These are phyloP conservation scores for Actinidia chinensis DNA, from an alignment of 179 eudicot species.

Conservation along the genomic window DNA sequence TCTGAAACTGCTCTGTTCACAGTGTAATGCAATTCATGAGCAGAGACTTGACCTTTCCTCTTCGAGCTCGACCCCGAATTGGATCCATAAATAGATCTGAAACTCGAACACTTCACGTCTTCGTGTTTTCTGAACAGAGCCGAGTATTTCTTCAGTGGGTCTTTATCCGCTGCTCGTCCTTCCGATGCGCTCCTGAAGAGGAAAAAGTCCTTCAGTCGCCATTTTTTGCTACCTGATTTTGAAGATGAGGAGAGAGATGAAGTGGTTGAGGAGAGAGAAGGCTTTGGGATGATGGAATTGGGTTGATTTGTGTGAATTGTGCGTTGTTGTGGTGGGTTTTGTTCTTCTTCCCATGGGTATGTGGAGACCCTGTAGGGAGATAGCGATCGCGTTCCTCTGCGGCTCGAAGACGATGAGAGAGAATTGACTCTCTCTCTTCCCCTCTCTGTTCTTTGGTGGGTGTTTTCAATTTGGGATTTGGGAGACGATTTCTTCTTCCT, in stretches of 20 bases:
- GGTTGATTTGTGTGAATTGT: conserved; percentile 23
- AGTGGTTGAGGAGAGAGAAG: conserved; percentile 10
- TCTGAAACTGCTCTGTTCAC: conserved; percentile 32
- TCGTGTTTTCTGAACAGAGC: conserved; percentile 25
- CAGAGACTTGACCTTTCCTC: conserved; percentile 9
- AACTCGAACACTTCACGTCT: conserved; percentile 24
- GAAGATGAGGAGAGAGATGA: conserved; percentile 16
- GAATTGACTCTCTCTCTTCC: conserved; percentile 29
- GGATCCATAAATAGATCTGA: conserved; percentile 18
- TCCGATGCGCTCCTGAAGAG: conserved; percentile 85
- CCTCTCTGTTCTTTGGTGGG: conserved; percentile 21
- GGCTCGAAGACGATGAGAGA: conserved; percentile 16
- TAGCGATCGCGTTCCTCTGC: conserved; percentile 39
- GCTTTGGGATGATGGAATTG: conserved; percentile 16
- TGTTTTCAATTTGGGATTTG: not conserved
- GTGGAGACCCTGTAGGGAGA: conserved; percentile 43
- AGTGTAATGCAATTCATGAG: conserved; percentile 23
- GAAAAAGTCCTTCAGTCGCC: conserved; percentile 69
- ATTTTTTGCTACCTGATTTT: conserved; percentile 37
- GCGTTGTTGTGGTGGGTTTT: not conserved
- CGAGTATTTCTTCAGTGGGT: conserved; percentile 52
- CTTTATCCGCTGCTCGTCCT: conserved; percentile 58
- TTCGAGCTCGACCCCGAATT: not conserved
- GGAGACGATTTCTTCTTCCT: conserved; percentile 20
- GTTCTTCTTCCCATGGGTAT: conserved; percentile 19